phyloP scores from a whole-genome alignment of 106 monocot species.

The Dioscorea dumetorum region DNA sequence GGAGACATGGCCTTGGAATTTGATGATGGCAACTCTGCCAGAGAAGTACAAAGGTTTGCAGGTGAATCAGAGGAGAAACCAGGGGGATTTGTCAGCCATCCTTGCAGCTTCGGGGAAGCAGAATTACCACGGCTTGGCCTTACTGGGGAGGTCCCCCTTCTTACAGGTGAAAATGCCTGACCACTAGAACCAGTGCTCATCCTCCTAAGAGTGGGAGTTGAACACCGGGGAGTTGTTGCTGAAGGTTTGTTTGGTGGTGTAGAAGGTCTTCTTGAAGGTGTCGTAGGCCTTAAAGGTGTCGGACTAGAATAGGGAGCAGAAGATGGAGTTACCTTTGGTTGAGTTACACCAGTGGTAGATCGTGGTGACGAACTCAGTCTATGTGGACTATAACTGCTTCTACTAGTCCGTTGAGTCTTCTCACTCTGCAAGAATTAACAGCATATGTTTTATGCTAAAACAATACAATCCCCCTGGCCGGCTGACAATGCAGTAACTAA shows the following conservation, averaged over 20 bases:
- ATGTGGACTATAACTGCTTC: constrained; percentile 72
- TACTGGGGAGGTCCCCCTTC: constrained; percentile 54
- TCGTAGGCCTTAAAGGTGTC: constrained; percentile 26
- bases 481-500: background rate
- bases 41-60: constrained; percentile 74
- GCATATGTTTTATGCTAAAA: background rate
- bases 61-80: constrained; percentile 72
- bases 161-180: constrained; percentile 39
- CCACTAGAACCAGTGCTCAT: constrained; percentile 47
- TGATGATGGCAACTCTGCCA: constrained; percentile 45
- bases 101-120: constrained; percentile 65
- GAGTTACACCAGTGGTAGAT: constrained; percentile 29
- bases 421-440: constrained; percentile 38
- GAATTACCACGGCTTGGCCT: constrained; percentile 54
- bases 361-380: constrained; percentile 72
- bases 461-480: too few relatives aligned
- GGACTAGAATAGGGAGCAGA: constrained; percentile 55
- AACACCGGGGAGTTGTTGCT: constrained; percentile 50
- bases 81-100: constrained; percentile 51
- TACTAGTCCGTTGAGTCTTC: constrained; percentile 36
- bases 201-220: constrained; percentile 57
- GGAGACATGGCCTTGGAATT: constrained; percentile 60
- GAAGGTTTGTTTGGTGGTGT: constrained; percentile 51
- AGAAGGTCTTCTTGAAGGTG: constrained; percentile 55
- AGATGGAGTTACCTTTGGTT: constrained; percentile 49